Evolutionary conservation across 2,329 filamentous ascomycete genomes (phyloP), one percentile per base, ranked within the genome.

Genomic region (Colletotrichum gigasporum): DNA sequence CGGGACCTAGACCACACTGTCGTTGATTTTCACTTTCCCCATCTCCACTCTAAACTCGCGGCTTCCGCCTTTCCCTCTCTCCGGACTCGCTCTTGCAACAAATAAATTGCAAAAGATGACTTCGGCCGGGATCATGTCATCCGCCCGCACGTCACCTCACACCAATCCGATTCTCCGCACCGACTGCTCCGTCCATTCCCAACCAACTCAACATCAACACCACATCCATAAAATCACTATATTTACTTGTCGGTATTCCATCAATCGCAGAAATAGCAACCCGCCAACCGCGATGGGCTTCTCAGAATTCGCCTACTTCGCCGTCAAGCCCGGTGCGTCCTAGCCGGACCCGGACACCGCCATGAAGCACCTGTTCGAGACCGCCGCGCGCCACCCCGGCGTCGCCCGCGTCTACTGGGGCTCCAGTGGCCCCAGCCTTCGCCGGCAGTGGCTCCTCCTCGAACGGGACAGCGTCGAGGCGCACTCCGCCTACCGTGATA

Each of bases 351-450:
- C 65, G 0, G 65, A 63, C 9, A 71, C 71, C 14, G 65, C 35
- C 4, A 53, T 65, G 9, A 45, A 65, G 10, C 42, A 67, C 26
- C 62, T 66, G 4, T 34, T 72, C 1, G 64, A 73, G 30, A 69
- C 60, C 5, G 66, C 59, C 1, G 24, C 70, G 16, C 71, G 44
- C 8, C 70, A 72, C 3, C 47, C 47, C 20, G 71, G 71, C 3
- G 71, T 70, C 3, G 57, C 58, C 2, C 62, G 67, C 1, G 65
- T 68, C 8, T 72, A 72, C 7, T 70, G 69, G 2, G 70, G 70
- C 28, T 72, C 51, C 71, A 74, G 58, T 67, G 71, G 18, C 70
- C 72, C 11, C 62, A 62, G 0, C 70, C n/a, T n/a, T n/a, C n/a
- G n/a, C n/a, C n/a, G 61, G 1, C 3, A 70, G 1, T 72, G 72